Evolutionary conservation across 2,329 filamentous ascomycete genomes (phyloP).

Genomic region (Trichoderma afroharzianum): DNA sequence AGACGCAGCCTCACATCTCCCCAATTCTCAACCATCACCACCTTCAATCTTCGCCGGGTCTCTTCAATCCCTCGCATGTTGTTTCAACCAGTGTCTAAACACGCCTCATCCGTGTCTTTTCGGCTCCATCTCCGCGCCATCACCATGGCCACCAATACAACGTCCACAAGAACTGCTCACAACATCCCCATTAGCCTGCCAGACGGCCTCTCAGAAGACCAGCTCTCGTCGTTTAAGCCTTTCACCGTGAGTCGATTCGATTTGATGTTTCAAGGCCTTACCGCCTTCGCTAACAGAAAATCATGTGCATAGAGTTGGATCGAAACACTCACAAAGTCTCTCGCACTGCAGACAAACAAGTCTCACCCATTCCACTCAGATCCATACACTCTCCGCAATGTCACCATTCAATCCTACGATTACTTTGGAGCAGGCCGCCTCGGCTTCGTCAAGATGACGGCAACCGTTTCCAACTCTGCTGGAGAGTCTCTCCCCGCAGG

Average conservation of each 20-base stretch:
- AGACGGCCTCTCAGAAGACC: slow-evolving; percentile 37
- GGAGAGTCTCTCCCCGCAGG: slow-evolving; percentile 51
- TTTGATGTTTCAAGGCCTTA: too few relatives aligned
- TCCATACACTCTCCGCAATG: slow-evolving; percentile 49
- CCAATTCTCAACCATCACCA: not conserved
- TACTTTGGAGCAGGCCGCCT: slow-evolving; percentile 45
- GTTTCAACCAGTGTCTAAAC: not conserved
- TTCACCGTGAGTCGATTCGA: slow-evolving; percentile 39
- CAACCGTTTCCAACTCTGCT: slow-evolving; percentile 44
- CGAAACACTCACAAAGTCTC: slow-evolving; percentile 43
- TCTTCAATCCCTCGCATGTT: not conserved
- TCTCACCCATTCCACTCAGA: slow-evolving; percentile 51
- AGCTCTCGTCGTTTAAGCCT: slow-evolving; percentile 43
- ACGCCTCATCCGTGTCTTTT: not conserved
- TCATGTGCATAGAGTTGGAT: slow-evolving; percentile 44
- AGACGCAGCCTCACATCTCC: not conserved
- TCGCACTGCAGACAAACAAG: slow-evolving; percentile 41
- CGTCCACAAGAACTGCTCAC: slow-evolving; percentile 13
- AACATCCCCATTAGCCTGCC: slow-evolving; percentile 40
- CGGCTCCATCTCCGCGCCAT: not conserved
- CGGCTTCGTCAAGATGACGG: slow-evolving; percentile 56
- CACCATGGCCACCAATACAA: slow-evolving; percentile 12
- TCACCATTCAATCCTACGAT: slow-evolving; percentile 53
- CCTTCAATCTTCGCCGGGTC: not conserved
- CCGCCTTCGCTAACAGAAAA: not conserved